A percentile compares a stretch with the other conserved stretches of the same genome.
phyloP scores from a whole-genome alignment of 163 green algal genomes.

The Scenedesmus sp. region DNA sequence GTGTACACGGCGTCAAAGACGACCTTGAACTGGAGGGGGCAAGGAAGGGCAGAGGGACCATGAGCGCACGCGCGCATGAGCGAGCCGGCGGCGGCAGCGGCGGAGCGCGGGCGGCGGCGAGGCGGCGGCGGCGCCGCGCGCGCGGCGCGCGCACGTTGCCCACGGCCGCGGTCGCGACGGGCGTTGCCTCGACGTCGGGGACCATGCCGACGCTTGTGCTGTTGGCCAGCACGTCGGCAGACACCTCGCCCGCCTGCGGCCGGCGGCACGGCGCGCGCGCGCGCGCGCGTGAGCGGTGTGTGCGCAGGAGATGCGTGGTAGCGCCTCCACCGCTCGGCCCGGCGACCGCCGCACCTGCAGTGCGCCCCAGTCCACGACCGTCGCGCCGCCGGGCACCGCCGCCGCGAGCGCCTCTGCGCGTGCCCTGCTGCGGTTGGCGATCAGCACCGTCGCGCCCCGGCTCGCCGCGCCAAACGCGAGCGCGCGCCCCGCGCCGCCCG shows the following conservation, averaged over 20 bases:
- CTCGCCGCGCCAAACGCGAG: conserved; percentile 90
- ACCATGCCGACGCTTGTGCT: conserved; percentile 96
- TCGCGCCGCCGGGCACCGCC: conserved; percentile 48
- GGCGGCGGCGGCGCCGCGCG: too few species aligned
- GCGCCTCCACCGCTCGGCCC: background rate
- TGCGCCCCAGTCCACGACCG: conserved; percentile 68
- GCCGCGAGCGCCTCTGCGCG: conserved; percentile 75
- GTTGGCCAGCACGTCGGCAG: conserved; percentile 91
- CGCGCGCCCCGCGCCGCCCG: conserved; percentile 89
- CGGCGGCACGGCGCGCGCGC: too few species aligned
- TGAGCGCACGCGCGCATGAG: too few species aligned
- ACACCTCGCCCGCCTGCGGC: conserved; percentile 55
- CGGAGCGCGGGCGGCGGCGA: too few species aligned
- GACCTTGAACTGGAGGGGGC: conserved; percentile 69
- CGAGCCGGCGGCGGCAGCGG: too few species aligned
- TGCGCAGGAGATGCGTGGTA: background rate
- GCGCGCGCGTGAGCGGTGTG: background rate
- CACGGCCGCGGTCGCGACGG: conserved; percentile 50
- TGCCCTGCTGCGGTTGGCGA: conserved; percentile 86
- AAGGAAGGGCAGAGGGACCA: too few species aligned
- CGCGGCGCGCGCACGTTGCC: conserved; percentile 41
- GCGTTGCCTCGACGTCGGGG: conserved; percentile 68
- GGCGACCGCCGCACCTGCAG: conserved; percentile 12
- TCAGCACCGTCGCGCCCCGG: conserved; percentile 73
- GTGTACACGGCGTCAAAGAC: conserved; percentile 99